Percentiles rank a stretch among this genome's conserved stretches.
Evolutionary conservation across 306 rosid genomes (phyloP).

Genomic region (Inga oerstediana): DNA sequence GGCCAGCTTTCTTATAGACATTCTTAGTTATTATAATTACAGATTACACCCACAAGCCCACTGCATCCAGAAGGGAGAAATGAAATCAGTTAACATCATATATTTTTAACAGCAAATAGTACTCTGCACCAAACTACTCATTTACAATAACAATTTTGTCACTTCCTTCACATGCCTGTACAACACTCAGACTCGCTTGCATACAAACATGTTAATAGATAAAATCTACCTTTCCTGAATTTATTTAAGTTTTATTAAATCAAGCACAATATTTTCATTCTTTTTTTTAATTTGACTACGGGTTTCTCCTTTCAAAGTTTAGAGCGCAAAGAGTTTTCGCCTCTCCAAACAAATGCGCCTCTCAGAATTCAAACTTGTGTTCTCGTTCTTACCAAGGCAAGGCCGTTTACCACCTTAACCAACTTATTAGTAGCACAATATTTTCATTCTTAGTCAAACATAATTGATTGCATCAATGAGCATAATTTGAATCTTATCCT

Average conservation of each 20-base stretch:
- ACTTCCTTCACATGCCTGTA: neutral
- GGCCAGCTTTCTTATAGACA: neutral
- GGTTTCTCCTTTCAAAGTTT: too few relatives aligned
- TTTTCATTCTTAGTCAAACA: neutral
- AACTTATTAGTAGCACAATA: neutral
- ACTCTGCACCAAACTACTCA: neutral
- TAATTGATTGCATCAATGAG: neutral
- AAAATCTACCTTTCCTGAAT: neutral
- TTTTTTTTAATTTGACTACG: neutral
- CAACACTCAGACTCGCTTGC: neutral
- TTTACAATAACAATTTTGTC: neutral
- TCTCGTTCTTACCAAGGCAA: too few relatives aligned
- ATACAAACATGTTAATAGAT: neutral
- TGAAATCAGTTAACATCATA: neutral
- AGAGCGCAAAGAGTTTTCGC: too few relatives aligned
- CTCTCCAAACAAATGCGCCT: too few relatives aligned
- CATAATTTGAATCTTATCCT: neutral
- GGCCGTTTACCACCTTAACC: too few relatives aligned
- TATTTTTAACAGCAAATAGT: neutral
- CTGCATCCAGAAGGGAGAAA: neutral
- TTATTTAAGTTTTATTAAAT: neutral
- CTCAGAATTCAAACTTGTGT: too few relatives aligned
- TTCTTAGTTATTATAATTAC: neutral
- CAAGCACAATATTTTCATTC: neutral
- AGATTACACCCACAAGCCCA: neutral